phyloP scores from a whole-genome alignment of 768 basidiomycete genomes.

The Pisolithus albus region DNA sequence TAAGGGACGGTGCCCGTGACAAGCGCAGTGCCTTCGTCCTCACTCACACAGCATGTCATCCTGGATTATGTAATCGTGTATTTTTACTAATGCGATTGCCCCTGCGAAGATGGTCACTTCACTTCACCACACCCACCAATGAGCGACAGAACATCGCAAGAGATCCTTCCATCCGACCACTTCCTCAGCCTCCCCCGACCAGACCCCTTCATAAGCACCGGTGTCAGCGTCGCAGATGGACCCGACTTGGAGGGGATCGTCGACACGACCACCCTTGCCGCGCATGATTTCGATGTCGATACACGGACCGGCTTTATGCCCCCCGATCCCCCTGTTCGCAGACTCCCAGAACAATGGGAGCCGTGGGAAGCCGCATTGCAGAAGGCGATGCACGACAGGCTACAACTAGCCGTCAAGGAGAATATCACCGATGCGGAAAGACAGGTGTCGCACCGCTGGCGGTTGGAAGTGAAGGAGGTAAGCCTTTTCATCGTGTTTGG shows the following conservation, averaged over 20 bases:
- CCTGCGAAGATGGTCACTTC: too few relatives aligned
- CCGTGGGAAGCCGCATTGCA: constrained; percentile 65
- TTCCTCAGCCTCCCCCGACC: constrained; percentile 32
- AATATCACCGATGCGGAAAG: constrained; percentile 32
- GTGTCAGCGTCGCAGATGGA: not conserved
- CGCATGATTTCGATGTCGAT: constrained; percentile 90
- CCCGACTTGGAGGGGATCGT: constrained; percentile 15
- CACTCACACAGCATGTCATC: too few relatives aligned
- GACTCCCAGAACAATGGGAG: constrained; percentile 59
- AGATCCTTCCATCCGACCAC: constrained; percentile 19
- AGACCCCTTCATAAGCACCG: constrained; percentile 16
- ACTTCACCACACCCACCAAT: too few relatives aligned
- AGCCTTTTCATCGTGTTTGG: constrained; percentile 11
- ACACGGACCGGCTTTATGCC: constrained; percentile 90
- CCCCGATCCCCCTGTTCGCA: constrained; percentile 56
- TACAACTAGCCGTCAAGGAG: constrained; percentile 52
- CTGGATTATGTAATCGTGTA: too few relatives aligned
- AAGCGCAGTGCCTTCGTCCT: too few relatives aligned
- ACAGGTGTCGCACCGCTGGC: constrained; percentile 45
- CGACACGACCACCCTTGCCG: constrained; percentile 62
- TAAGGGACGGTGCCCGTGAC: too few relatives aligned
- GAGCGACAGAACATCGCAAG: too few relatives aligned
- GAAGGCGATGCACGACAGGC: constrained; percentile 36
- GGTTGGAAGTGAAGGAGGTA: constrained; percentile 45
- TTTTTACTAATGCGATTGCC: too few relatives aligned